phyloP scores from a whole-genome alignment of 2,329 filamentous ascomycete species.

The Coleophoma crateriformis region DNA sequence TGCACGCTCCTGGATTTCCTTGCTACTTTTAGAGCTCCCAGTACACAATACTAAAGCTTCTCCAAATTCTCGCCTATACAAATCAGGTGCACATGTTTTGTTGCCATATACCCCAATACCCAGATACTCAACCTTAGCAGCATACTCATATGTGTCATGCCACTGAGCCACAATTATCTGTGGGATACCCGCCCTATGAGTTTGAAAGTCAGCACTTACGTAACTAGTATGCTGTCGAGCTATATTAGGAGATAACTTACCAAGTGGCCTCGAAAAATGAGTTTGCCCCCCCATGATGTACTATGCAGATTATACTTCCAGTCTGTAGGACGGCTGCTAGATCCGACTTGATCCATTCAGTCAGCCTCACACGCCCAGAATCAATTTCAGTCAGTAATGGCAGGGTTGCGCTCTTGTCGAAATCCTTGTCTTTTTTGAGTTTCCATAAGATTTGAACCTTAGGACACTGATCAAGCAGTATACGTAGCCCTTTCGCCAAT shows the following conservation, averaged over 20 bases:
- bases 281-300: conserved; percentile 33
- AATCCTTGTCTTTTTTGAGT: conserved; percentile 7
- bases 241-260: conserved; percentile 21
- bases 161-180: conserved; percentile 39
- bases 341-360: conserved; percentile 5
- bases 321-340: conserved; percentile 24
- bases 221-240: background rate
- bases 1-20: too few species aligned
- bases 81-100: too few species aligned
- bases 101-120: conserved; percentile 33
- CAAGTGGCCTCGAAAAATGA: conserved; percentile 34
- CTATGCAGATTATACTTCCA: conserved; percentile 24
- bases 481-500: conserved; percentile 29
- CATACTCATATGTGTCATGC: conserved; percentile 39
- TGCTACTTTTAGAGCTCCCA: too few species aligned
- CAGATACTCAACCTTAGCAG: conserved; percentile 31
- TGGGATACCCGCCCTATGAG: conserved; percentile 33
- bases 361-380: background rate
- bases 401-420: background rate
- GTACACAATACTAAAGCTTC: too few species aligned
- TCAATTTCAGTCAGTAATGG: conserved; percentile 6
- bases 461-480: conserved; percentile 24
- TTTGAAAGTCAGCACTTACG: background rate
- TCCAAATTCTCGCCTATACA: too few species aligned
- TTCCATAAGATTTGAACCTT: conserved; percentile 28